Conservation (phyloP, 225 moss, liverwort and hornwort species). For the Physcomitrellopsis africana region DNA sequence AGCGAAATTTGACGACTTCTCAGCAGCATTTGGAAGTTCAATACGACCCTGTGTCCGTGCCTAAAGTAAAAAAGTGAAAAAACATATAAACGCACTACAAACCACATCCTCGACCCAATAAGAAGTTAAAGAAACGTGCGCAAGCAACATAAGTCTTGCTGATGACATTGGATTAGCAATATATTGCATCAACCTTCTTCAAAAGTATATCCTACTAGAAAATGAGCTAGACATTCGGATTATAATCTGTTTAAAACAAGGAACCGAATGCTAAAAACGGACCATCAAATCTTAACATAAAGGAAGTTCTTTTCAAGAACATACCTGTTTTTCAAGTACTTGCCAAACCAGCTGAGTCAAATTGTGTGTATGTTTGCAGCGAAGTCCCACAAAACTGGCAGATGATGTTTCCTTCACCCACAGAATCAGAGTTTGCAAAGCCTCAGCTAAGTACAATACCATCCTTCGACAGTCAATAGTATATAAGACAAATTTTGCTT, state of each 20-base stretch:
- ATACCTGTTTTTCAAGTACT: constrained; percentile 73
- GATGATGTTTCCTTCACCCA: constrained; percentile 47
- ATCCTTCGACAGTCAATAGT: neutral
- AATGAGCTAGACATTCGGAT: constrained; percentile 12
- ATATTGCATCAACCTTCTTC: neutral
- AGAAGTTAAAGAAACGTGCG: constrained; percentile 7
- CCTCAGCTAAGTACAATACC: constrained; percentile 1
- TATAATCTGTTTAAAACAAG: neutral
- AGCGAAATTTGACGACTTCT: constrained; percentile 77
- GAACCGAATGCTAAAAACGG: constrained; percentile 4
- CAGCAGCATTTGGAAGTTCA: constrained; percentile 74
- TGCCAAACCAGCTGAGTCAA: constrained; percentile 73
- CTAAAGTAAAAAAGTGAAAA: constrained; percentile 35
- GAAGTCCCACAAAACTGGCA: constrained; percentile 76
- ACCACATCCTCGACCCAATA: constrained; percentile 3
- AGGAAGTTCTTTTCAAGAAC: neutral
- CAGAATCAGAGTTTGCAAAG: constrained; percentile 25
- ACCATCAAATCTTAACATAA: neutral
- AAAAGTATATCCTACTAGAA: constrained; percentile 3
- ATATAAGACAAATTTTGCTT: neutral
- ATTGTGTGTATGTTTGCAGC: constrained; percentile 77
- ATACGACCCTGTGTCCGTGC: constrained; percentile 56
- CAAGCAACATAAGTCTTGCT: neutral
- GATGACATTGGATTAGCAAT: neutral
- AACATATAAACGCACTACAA: constrained; percentile 24